These are phyloP conservation scores for Apophysomyces ossiformis DNA, from an alignment of 371 early-diverging fungal genomes.

Conservation along the genomic window DNA sequence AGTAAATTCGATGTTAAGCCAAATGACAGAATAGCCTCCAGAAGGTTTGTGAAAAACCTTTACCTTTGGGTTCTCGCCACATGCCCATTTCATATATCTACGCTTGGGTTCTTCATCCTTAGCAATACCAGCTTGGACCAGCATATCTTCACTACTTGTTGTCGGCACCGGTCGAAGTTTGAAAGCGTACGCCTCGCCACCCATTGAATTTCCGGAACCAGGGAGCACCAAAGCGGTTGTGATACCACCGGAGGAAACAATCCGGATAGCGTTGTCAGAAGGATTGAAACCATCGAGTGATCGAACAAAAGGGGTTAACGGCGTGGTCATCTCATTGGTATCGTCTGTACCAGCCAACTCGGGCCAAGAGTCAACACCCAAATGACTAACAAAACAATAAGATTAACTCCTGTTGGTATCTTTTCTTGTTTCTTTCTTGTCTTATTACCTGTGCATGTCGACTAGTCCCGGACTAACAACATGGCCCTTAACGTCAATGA, in stretches of 20 bases:
- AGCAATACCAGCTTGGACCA: constrained; percentile 57
- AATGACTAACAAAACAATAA: constrained; percentile 35
- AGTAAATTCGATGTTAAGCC: no score
- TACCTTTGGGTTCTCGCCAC: constrained; percentile 78
- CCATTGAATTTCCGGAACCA: constrained; percentile 75
- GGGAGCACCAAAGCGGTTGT: constrained; percentile 76
- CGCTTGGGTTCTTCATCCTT: constrained; percentile 37
- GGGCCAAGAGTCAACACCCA: constrained; percentile 72
- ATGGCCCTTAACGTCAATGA: constrained; percentile 67
- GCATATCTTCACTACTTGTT: constrained; percentile 66
- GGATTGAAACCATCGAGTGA: constrained; percentile 65
- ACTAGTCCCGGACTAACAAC: constrained; percentile 77
- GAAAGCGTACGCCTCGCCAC: constrained; percentile 74
- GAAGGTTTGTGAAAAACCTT: constrained; percentile 11
- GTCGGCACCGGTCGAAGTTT: constrained; percentile 59
- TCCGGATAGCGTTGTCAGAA: constrained; percentile 63
- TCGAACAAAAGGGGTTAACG: constrained; percentile 62
- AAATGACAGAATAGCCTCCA: neutral
- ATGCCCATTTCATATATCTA: constrained; percentile 83
- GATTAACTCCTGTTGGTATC: no score
- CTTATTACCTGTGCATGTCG: constrained; percentile 71
- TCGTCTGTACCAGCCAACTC: constrained; percentile 56
- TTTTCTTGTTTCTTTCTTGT: neutral
- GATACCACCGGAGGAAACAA: constrained; percentile 75
- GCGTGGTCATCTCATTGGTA: constrained; percentile 67